phyloP scores from a whole-genome alignment of 2,329 filamentous ascomycete genomes.

The Sporothrix pseudoabietina region DNA sequence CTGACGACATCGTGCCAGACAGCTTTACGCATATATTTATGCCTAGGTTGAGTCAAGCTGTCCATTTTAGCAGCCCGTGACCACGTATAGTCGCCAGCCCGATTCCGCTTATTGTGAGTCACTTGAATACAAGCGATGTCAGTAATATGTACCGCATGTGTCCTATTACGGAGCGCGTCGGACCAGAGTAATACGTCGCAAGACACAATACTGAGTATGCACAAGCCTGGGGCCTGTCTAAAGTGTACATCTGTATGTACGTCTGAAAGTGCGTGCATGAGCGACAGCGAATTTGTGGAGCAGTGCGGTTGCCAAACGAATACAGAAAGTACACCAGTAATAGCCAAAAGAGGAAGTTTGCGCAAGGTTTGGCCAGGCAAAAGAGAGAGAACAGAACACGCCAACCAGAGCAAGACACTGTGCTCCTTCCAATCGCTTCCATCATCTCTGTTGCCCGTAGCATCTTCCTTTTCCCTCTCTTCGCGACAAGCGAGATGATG shows the following conservation, averaged over 20 bases:
- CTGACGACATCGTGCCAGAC: constrained; percentile 4
- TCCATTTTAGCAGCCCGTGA: background rate
- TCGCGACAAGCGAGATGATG: constrained; percentile 5
- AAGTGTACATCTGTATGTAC: background rate
- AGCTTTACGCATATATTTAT: too few relatives aligned
- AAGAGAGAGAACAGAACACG: background rate
- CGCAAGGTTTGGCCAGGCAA: background rate
- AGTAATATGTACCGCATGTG: background rate
- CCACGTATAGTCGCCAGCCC: background rate
- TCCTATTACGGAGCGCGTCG: background rate
- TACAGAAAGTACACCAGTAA: background rate
- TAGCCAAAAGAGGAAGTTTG: constrained; percentile 29
- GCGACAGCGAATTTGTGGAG: constrained; percentile 20
- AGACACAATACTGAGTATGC: too few relatives aligned
- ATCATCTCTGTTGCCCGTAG: constrained; percentile 8
- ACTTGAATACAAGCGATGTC: background rate
- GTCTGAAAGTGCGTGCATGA: constrained; percentile 25
- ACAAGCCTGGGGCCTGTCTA: constrained; percentile 2
- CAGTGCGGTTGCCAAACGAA: background rate
- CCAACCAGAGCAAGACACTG: background rate
- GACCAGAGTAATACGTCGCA: background rate
- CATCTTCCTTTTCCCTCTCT: background rate
- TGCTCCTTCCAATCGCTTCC: constrained; percentile 18
- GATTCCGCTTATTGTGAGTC: constrained; percentile 3
- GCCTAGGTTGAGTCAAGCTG: background rate